Evolutionary conservation across 164 flowering plant species (phyloP), one percentile per base, ranked within the genome.

Genomic region (Chimonanthus praecox): DNA sequence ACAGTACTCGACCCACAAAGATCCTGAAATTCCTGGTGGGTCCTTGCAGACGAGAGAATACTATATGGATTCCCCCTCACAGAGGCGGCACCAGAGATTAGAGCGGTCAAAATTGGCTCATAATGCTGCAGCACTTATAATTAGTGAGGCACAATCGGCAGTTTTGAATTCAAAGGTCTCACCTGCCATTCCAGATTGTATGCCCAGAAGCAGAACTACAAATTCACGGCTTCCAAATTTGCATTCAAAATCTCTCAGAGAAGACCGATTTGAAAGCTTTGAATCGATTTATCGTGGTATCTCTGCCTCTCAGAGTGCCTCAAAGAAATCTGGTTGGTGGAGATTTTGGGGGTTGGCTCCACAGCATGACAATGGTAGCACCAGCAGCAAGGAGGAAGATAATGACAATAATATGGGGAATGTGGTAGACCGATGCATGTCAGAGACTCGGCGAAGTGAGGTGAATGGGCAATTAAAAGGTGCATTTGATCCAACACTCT

Each of bases 11-110:
- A 68, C 73, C 64, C 72, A 81, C 58, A 88, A 82, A 71, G 92
- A 88, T 47, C 88, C 86, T 6, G 47, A 72, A 11, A 64, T 83
- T 1, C 99, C 98, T 0, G 99, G 97, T 43, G 99, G 99, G 49
- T 81, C 94, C 4, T 78, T 83, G 11, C 98, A 96, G 78, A 96
- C 99, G 2, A 78, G 94, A 78, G 99, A 96, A 4, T 96, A 96
- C 75, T 96, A 93, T 77, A 82, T 88, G 0, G 96, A 92, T 76
- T 77, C 80, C n/a, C 86, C 94, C 0, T 86, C 91, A 0, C 77
- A 87, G 80, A 78, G 94, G 76, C 58, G 79, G 47, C 84, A 91
- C 77, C 89, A 83, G 86, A 94, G 94, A 69, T 84, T 94, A 45
- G 98, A 94, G 50, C 80, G 95, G 71, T 94, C 98, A 0, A 87